phyloP scores from a whole-genome alignment of 805 yeast genomes.

The Lipomyces yamadae region DNA sequence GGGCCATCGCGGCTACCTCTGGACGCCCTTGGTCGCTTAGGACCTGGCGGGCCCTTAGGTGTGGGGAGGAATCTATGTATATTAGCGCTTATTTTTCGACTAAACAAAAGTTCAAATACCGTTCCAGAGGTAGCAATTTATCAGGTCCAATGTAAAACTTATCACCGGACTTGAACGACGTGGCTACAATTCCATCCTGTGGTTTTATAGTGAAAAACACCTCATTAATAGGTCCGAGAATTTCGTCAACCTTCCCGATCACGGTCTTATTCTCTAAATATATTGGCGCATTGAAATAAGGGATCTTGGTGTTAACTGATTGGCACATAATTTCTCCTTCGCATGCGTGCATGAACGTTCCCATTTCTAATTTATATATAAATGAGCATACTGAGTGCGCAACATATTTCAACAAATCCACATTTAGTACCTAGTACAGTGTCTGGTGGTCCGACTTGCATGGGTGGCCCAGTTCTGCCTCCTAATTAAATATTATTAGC shows the following conservation, averaged over 20 bases:
- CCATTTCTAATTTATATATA: constrained; percentile 66
- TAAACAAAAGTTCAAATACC: constrained; percentile 46
- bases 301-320: constrained; percentile 90
- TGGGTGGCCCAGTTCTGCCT: constrained; percentile 71
- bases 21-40: constrained; percentile 46
- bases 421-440: constrained; percentile 56
- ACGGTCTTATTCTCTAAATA: constrained; percentile 93
- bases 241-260: constrained; percentile 97
- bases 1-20: constrained; percentile 46
- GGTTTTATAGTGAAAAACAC: constrained; percentile 98
- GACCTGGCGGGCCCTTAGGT: constrained; percentile 86
- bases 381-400: not conserved
- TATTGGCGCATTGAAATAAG: constrained; percentile 98
- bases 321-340: constrained; percentile 98
- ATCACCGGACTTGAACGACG: constrained; percentile 92
- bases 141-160: constrained; percentile 95
- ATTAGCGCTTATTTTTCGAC: not conserved
- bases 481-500: constrained; percentile 45
- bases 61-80: constrained; percentile 74
- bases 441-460: constrained; percentile 96
- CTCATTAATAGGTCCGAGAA: constrained; percentile 95
- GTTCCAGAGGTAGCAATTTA: constrained; percentile 90
- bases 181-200: constrained; percentile 93
- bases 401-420: not conserved
- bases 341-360: constrained; percentile 85